Percentiles rank a stretch among this genome's conserved stretches.
These are phyloP conservation scores for Chlamydomonas sphaeroides DNA, from an alignment of 139 green algal species.

Conservation along the genomic window DNA sequence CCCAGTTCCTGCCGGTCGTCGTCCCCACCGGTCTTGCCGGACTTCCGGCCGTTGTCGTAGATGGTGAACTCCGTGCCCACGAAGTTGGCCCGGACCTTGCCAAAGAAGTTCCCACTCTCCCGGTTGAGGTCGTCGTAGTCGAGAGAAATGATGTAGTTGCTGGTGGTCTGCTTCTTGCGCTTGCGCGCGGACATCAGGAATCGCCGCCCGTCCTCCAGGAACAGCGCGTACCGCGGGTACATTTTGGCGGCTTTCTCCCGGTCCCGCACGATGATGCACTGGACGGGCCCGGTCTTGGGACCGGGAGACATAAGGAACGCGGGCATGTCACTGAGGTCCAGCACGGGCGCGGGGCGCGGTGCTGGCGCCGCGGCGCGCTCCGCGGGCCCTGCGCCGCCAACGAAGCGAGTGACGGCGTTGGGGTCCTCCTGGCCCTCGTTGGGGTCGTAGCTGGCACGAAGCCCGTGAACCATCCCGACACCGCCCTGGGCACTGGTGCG, in stretches of 20 bases:
- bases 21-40: conserved; percentile 42
- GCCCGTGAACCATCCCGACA: conserved; percentile 42
- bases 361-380: neutral
- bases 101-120: conserved; percentile 71
- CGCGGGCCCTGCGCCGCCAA: neutral
- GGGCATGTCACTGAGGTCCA: conserved; percentile 62
- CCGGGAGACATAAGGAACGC: conserved; percentile 71
- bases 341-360: neutral
- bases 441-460: conserved; percentile 69
- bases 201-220: conserved; percentile 68
- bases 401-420: neutral
- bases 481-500: conserved; percentile 18
- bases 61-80: conserved; percentile 93
- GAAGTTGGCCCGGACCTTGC: conserved; percentile 93
- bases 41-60: conserved; percentile 79
- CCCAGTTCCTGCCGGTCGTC: conserved; percentile 72
- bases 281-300: conserved; percentile 61
- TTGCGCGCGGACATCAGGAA: conserved; percentile 91
- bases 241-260: conserved; percentile 58
- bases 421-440: conserved; percentile 47
- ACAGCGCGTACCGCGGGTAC: conserved; percentile 76
- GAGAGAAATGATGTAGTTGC: conserved; percentile 92
- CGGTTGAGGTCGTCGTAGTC: conserved; percentile 70
- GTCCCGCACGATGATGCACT: conserved; percentile 87
- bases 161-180: conserved; percentile 83